These are phyloP conservation scores for Guadua angustifolia DNA, from an alignment of 176 grass and related monocot species.

Conservation along the genomic window DNA sequence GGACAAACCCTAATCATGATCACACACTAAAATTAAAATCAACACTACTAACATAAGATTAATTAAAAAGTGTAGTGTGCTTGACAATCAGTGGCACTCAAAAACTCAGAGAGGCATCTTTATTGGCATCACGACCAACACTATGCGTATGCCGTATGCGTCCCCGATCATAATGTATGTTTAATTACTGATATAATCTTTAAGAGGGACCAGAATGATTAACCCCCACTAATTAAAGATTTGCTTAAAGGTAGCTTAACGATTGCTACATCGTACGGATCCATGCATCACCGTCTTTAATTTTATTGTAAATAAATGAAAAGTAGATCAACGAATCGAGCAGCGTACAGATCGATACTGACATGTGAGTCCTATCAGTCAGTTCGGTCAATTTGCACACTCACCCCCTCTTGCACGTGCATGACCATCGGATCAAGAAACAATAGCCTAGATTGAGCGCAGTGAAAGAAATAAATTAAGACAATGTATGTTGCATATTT, in stretches of 20 bases:
- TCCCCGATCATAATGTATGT: background rate
- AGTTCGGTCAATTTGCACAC: background rate
- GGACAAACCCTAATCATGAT: slow-evolving; percentile 50
- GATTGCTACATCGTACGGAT: slow-evolving; percentile 57
- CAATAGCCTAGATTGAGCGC: background rate
- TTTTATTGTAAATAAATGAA: slow-evolving; percentile 13
- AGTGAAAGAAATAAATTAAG: background rate
- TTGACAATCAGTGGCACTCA: slow-evolving; percentile 31
- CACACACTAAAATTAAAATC: slow-evolving; percentile 27
- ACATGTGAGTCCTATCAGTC: background rate
- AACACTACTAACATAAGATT: background rate
- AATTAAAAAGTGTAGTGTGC: slow-evolving; percentile 33
- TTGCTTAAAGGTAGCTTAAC: slow-evolving; percentile 48
- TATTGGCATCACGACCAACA: slow-evolving; percentile 55
- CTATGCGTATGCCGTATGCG: background rate
- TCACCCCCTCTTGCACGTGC: background rate
- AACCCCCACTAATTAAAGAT: slow-evolving; percentile 54
- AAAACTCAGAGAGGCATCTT: slow-evolving; percentile 45
- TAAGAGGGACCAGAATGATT: slow-evolving; percentile 47
- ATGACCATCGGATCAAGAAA: background rate
- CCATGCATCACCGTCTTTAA: slow-evolving; percentile 42
- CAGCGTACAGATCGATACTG: background rate
- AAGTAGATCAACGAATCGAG: background rate
- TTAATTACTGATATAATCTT: slow-evolving; percentile 41
- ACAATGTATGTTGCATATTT: background rate